Percentiles rank a stretch among this genome's conserved stretches.
Evolutionary conservation across 352 stramenopile species (phyloP).

Genomic region (Phytophthora ramorum): DNA sequence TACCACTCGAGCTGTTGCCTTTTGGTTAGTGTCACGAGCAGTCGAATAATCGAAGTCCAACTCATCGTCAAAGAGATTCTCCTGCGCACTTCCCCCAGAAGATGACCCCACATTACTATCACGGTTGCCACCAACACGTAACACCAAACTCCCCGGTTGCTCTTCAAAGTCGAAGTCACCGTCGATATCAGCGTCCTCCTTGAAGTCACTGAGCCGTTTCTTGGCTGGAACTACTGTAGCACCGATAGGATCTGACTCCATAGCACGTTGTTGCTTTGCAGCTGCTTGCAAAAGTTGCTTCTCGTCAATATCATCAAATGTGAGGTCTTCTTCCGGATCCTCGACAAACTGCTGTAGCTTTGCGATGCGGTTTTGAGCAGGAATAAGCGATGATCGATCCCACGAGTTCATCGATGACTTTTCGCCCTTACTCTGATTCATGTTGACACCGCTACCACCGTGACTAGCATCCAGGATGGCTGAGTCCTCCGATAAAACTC

Average conservation of each 20-base stretch:
- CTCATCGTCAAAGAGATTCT: slow-evolving; percentile 84
- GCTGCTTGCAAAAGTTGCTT: slow-evolving; percentile 57
- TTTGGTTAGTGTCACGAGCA: slow-evolving; percentile 76
- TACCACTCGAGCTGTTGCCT: slow-evolving; percentile 76
- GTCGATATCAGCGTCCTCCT: slow-evolving; percentile 36
- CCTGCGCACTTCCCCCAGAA: slow-evolving; percentile 46
- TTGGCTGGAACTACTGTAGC: slow-evolving; percentile 22
- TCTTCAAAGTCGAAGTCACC: slow-evolving; percentile 32
- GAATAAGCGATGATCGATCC: slow-evolving; percentile 67
- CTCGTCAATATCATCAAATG: slow-evolving; percentile 82
- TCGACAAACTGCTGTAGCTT: slow-evolving; percentile 84
- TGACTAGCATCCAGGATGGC: slow-evolving; percentile 2
- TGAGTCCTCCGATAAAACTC: slow-evolving; percentile 8
- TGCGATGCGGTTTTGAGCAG: slow-evolving; percentile 63
- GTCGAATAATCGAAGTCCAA: slow-evolving; percentile 85
- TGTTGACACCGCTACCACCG: slow-evolving; percentile 8
- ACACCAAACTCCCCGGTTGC: slow-evolving; percentile 23
- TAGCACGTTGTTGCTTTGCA: slow-evolving; percentile 40
- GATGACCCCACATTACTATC: slow-evolving; percentile 29
- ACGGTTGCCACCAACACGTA: slow-evolving; percentile 26
- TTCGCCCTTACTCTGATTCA: slow-evolving; percentile 3
- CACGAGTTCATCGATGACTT: slow-evolving; percentile 47
- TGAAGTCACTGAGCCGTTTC: slow-evolving; percentile 34
- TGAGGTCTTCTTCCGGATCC: slow-evolving; percentile 64
- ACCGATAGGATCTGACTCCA: slow-evolving; percentile 17